Evolutionary conservation across 805 yeast genomes (phyloP).

Genomic region (Saccharomycopsis synnaedendra): DNA sequence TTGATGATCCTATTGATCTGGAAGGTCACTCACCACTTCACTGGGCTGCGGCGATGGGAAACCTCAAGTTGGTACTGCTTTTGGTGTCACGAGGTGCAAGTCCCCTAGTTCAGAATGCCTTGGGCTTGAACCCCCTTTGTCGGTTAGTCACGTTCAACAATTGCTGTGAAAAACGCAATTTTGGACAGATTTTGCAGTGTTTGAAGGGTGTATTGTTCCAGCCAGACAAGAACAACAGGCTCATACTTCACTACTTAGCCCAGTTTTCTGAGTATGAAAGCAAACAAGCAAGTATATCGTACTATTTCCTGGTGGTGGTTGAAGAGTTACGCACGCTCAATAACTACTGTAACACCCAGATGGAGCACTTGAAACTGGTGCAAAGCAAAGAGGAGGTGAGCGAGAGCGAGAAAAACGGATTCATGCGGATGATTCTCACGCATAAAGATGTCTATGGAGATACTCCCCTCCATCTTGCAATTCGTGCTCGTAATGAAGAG

Average conservation of each 20-base stretch:
- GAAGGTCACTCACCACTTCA: slow-evolving; percentile 77
- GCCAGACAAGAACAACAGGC: slow-evolving; percentile 61
- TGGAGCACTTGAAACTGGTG: slow-evolving; percentile 15
- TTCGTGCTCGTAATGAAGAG: slow-evolving; percentile 38
- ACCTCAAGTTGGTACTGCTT: slow-evolving; percentile 44
- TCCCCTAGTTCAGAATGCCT: slow-evolving; percentile 37
- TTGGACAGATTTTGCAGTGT: slow-evolving; percentile 44
- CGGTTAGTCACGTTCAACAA: slow-evolving; percentile 63
- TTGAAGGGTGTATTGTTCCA: slow-evolving; percentile 56
- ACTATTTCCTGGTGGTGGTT: slow-evolving; percentile 42
- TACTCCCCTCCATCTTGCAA: slow-evolving; percentile 75
- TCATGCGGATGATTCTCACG: slow-evolving; percentile 50
- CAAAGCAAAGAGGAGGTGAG: too few species aligned
- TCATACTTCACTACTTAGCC: slow-evolving; percentile 61
- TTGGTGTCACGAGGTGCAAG: slow-evolving; percentile 48
- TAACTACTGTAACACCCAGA: slow-evolving; percentile 12
- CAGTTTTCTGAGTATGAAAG: slow-evolving; percentile 40
- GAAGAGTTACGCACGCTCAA: slow-evolving; percentile 18
- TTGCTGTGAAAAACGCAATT: slow-evolving; percentile 53
- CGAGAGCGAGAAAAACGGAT: slow-evolving; percentile 22
- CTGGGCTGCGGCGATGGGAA: slow-evolving; percentile 81
- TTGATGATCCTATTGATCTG: slow-evolving; percentile 60
- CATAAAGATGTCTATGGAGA: slow-evolving; percentile 78
- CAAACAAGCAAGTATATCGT: slow-evolving; percentile 38
- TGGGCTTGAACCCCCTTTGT: slow-evolving; percentile 62